A percentile compares a stretch with the other conserved stretches of the same genome.
Conservation (phyloP, 768 basidiomycete genomes). For the Sporobolomyces roseus region DNA sequence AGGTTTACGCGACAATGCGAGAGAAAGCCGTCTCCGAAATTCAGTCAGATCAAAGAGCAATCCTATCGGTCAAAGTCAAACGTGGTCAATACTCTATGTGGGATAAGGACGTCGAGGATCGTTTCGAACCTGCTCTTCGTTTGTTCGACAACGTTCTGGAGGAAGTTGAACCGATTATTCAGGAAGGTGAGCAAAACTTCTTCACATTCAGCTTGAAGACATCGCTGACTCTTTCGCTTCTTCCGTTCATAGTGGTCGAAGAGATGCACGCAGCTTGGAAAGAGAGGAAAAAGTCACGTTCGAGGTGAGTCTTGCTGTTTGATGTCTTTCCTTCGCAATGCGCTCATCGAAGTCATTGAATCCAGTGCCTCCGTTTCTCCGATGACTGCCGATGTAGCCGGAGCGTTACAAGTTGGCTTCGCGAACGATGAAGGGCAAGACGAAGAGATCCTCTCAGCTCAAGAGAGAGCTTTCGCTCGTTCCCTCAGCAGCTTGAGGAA, state of each 20-base stretch:
- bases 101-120: slow-evolving; percentile 36
- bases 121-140: slow-evolving; percentile 37
- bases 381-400: background rate
- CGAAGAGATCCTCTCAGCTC: background rate
- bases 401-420: slow-evolving; percentile 65
- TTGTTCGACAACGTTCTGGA: slow-evolving; percentile 17
- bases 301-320: background rate
- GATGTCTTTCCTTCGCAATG: background rate
- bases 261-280: slow-evolving; percentile 25
- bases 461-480: slow-evolving; percentile 4
- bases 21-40: slow-evolving; percentile 30
- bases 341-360: background rate
- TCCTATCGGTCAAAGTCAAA: slow-evolving; percentile 8
- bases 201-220: no score
- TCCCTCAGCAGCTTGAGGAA: slow-evolving; percentile 16
- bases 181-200: slow-evolving; percentile 18
- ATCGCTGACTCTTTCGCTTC: no score
- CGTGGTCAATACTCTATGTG: slow-evolving; percentile 36
- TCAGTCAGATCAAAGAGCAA: slow-evolving; percentile 23
- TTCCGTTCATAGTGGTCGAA: no score
- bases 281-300: slow-evolving; percentile 5
- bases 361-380: background rate
- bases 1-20: slow-evolving; percentile 35
- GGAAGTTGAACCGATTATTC: slow-evolving; percentile 26
- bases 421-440: slow-evolving; percentile 36